These are phyloP conservation scores for Streptanthus diversifolius DNA, from an alignment of 345 rosid genomes.

Conservation along the genomic window DNA sequence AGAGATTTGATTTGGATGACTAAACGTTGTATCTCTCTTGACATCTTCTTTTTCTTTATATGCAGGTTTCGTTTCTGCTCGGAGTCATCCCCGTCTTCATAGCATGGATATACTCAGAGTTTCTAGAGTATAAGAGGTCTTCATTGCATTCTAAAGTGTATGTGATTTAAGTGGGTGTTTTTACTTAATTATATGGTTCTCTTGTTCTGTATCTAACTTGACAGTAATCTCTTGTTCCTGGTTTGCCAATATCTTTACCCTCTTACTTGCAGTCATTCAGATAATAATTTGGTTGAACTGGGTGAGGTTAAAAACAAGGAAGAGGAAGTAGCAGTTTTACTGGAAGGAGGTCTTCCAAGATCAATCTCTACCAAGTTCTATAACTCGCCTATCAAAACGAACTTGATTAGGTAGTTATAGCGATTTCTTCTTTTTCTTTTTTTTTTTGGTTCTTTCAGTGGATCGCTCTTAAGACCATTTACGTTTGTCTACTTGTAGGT, in stretches of 20 bases:
- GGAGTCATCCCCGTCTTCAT: conserved; percentile 75
- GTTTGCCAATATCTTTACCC: not conserved
- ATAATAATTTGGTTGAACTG: conserved; percentile 76
- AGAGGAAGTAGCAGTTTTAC: conserved; percentile 75
- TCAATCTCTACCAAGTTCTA: conserved; percentile 62
- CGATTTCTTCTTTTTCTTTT: not conserved
- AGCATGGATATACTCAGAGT: conserved; percentile 89
- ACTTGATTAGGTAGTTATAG: conserved; percentile 59
- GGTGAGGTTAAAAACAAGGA: conserved; percentile 60
- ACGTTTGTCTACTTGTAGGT: conserved; percentile 43
- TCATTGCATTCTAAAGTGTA: conserved; percentile 71
- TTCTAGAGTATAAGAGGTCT: conserved; percentile 59
- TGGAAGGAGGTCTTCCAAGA: conserved; percentile 87
- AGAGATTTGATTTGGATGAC: not conserved
- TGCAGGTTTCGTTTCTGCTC: conserved; percentile 82
- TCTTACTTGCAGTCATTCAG: conserved; percentile 73
- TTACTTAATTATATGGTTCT: not conserved
- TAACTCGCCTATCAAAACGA: conserved; percentile 56
- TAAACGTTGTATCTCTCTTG: not conserved
- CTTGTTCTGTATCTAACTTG: not conserved
- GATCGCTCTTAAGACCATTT: conserved; percentile 10
- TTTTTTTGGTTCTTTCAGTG: not conserved
- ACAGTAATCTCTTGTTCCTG: not conserved
- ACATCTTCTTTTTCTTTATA: not conserved
- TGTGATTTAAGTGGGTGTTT: conserved; percentile 21